Evolutionary conservation across 2,329 filamentous ascomycete species (phyloP), one percentile per base, ranked within the genome.

Genomic region (Monosporascus sp.): DNA sequence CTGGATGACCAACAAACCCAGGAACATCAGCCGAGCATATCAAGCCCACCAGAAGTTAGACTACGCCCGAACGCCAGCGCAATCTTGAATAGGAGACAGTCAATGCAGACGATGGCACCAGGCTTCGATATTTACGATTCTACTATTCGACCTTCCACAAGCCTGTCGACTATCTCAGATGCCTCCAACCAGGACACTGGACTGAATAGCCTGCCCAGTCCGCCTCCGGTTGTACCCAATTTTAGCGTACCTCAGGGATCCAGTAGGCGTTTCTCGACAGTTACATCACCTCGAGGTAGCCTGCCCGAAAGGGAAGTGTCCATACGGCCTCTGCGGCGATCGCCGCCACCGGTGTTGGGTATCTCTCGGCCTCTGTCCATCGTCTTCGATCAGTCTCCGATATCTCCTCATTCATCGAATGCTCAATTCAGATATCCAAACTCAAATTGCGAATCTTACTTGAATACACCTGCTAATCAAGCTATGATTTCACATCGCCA

Each of bases 331-430:
- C 47, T 57, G 15, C 62, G 72, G 47, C 72, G 70, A 38, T 67
- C 69, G 17, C 74, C 76, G 2, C 77, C 79, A 2, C 74, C 77
- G 1, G 70, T 74, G 0, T 65, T 82, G 39, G 66, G 72, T 25
- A 72, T 76, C 54, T 74, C 78, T 2, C 72, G 79, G 6, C 78
- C 79, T 2, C 65, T 83, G 9, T 83, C 80, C 1, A 74, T 80
- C 47, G 78, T 83, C 2, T 66, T 75, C 49, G 80, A 83, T 53
- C 74, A 80, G 46, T 80, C 79, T 0, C 76, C 77, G 1, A 60
- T 54, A 49, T 55, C 61, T 31, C 59, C 65, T 14, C 58, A 61
- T 6, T 62, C 64, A 6, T 57, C 63, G 9, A 50, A 47, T 27
- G 54, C 49, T 48, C 31, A 39, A 14, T 5, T 49, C 34, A 56